These are phyloP conservation scores for Reticulascus tulasneorum DNA, from an alignment of 2,329 filamentous ascomycete species.

Conservation along the genomic window DNA sequence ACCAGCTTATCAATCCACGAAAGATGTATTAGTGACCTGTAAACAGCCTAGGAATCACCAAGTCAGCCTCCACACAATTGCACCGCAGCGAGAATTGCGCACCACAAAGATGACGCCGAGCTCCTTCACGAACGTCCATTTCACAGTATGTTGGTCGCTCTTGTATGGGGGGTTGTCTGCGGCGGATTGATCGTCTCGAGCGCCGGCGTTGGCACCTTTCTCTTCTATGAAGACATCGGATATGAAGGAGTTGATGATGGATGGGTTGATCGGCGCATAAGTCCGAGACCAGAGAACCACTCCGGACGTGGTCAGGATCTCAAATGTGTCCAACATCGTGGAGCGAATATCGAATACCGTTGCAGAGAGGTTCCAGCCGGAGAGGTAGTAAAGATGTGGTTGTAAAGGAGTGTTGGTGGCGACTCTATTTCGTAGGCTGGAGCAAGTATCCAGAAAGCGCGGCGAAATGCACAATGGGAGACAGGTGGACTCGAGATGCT, in stretches of 20 bases:
- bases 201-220: constrained; percentile 61
- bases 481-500: no score
- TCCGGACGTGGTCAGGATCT: constrained; percentile 92
- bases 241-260: constrained; percentile 91
- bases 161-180: constrained; percentile 71
- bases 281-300: constrained; percentile 95
- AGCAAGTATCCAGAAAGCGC: no score
- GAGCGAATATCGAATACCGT: no score
- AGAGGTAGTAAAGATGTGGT: no score
- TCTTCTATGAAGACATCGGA: constrained; percentile 97
- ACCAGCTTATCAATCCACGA: constrained; percentile 97
- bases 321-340: constrained; percentile 90
- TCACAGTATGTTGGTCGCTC: constrained; percentile 89
- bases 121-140: constrained; percentile 91
- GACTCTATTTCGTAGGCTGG: no score
- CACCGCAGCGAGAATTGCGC: not conserved
- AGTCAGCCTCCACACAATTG: constrained; percentile 9
- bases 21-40: constrained; percentile 89
- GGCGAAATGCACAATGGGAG: no score
- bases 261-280: constrained; percentile 74
- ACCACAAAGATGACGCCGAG: constrained; percentile 94
- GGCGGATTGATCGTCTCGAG: constrained; percentile 56
- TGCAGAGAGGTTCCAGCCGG: no score
- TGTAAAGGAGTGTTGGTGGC: no score
- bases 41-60: constrained; percentile 67